phyloP scores from a whole-genome alignment of 345 rosid genomes.

The Aquilaria sinensis region DNA sequence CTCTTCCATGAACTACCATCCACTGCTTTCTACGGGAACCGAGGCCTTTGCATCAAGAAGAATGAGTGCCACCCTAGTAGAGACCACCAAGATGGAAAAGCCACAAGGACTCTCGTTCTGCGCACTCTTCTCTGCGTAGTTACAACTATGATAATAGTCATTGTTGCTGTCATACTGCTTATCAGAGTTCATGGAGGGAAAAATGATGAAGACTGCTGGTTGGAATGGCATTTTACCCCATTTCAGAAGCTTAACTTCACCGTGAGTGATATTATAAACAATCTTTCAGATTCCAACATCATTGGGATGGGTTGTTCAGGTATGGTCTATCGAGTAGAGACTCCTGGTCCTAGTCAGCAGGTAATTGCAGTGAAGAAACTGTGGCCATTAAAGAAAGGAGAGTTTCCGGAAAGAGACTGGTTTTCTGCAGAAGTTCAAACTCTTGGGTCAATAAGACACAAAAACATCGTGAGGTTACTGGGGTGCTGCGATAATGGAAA shows the following conservation, averaged over 20 bases:
- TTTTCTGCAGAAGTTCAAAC: constrained; percentile 67
- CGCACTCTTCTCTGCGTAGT: constrained; percentile 37
- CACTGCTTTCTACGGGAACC: constrained; percentile 43
- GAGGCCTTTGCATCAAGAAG: constrained; percentile 41
- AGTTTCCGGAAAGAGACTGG: constrained; percentile 42
- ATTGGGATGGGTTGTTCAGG: constrained; percentile 69
- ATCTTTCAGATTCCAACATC: constrained; percentile 46
- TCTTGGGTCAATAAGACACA: constrained; percentile 65
- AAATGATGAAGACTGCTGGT: constrained; percentile 28
- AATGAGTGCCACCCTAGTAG: constrained; percentile 21
- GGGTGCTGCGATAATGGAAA: constrained; percentile 59
- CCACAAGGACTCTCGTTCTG: constrained; percentile 28
- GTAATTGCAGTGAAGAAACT: constrained; percentile 68
- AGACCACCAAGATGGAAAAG: constrained; percentile 19
- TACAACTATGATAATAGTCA: constrained; percentile 26
- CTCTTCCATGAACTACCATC: constrained; percentile 46
- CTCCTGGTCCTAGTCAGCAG: constrained; percentile 38
- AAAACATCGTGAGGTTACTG: constrained; percentile 62
- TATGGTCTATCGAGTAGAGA: constrained; percentile 57
- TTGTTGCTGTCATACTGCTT: constrained; percentile 27
- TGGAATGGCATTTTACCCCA: constrained; percentile 56
- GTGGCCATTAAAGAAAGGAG: constrained; percentile 49
- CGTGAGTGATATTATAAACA: constrained; percentile 35
- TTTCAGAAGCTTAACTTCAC: constrained; percentile 65
- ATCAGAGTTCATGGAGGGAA: constrained; percentile 26